Base-by-base conservation (phyloP, 1,284 basidiomycete species). In the Pseudozyma pruni region DNA sequence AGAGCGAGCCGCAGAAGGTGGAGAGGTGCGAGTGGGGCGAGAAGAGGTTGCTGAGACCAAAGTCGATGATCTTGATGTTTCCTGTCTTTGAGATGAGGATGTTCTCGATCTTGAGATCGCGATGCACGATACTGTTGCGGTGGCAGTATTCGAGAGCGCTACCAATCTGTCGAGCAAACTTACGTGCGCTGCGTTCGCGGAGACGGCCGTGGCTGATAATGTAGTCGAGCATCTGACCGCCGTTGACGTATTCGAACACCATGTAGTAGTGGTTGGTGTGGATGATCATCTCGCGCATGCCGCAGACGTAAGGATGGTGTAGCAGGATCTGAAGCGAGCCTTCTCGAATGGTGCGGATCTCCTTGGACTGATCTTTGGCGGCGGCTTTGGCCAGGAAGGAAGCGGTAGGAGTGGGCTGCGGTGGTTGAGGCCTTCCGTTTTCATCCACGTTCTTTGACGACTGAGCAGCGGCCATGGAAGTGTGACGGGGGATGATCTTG, bases 21-120 rank as follows among this genome's bases (percentile, higher is more conserved):
- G 90, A 89, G 1, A 98, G 88, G 79, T 95, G 91, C 37, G 85
- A 82, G 20, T 85, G 82, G 2, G 96, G 95, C 71, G 95, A 90
- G 83, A 90, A 98, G n/a, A 98, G 87, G 83, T 98, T 99, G 25
- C 94, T 97, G 10, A 99, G 87, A 40, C 95, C 95, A 84, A 98
- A 99, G 84, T 98, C 95, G 83, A 98, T 98, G 68, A 98, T 98
- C 86, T 98, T 98, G 87, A 98, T 97, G 84, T 98, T 98, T 13
- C 95, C 95, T 1, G 92, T 93, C 74, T 96, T 94, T 2, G 94
- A 97, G 76, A 99, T 98, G 78, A 98, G 90, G 77, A 99, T 99
- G 84, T 97, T 98, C 84, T 99, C 94, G 80, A 98, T 98, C 86
- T 98, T 99, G 71, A 98, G 89, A 85, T 98, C 92, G 71, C 95